Base-by-base conservation (phyloP, 495 filamentous ascomycete species). In the Pyrenopolyporus hunteri region DNA sequence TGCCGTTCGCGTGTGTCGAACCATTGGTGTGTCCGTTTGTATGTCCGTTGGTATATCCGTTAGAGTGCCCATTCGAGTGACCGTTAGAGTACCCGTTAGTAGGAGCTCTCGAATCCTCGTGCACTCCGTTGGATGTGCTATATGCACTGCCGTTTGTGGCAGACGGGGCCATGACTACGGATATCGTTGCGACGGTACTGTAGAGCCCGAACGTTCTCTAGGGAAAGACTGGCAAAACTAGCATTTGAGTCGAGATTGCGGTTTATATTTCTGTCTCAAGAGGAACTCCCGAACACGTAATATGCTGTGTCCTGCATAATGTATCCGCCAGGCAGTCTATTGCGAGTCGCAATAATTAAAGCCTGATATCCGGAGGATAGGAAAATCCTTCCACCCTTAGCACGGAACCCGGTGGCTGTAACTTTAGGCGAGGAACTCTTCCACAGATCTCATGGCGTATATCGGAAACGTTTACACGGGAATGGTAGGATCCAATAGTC, bases 61-160 rank as follows among this genome's bases (percentile, higher is more conserved):
- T 48, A 6, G 45, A 47, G 59, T 63, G 48, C 73, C 75, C 72
- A 37, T 78, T 77, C 33, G 70, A 62, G 36, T 73, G 68, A 19
- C 73, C 76, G 39, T 76, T 75, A 10, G 67, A 59, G 49, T 76
- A 70, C 26, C 70, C 73, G 55, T 73, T 73, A 43, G 68, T 69
- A 59, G 74, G 71, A 58, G 66, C 56, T 51, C 45, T 66, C 57
- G 60, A 58, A 60, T 57, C 62, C 33, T 66, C 63, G 42, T 64
- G 46, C 36, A 54, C 53, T 54, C 67, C 55, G 59, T 67, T 70
- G 44, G 63, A 54, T 58, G 66, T 69, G 56, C 69, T 61, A 29
- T 75, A 73, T 64, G 61, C 71, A 64, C 74, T 71, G 36, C 73
- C 71, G 44, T 70, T 76, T 16, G 73, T 69, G 64, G 75, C 76